Percentiles rank a stretch among this genome's conserved stretches.
These are phyloP conservation scores for Novymonas esmeraldas DNA, from an alignment of 208 protist species.

Conservation along the genomic window DNA sequence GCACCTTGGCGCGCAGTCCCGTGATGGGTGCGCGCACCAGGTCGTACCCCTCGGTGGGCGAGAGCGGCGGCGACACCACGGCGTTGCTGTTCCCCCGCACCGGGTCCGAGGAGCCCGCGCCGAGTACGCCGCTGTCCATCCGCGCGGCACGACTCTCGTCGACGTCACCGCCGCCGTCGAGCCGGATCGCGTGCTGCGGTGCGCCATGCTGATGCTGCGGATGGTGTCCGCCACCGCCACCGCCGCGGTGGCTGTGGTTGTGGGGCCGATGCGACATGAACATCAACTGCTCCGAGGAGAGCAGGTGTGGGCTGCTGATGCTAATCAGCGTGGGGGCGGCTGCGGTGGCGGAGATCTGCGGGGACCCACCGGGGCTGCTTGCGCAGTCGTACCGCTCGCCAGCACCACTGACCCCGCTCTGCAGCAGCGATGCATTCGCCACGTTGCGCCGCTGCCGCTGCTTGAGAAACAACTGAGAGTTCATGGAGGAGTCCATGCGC, in stretches of 20 bases:
- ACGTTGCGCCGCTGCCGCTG: background rate
- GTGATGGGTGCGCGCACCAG: constrained; percentile 29
- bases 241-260: background rate
- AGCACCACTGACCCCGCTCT: too few species aligned
- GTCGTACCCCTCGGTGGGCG: constrained; percentile 13
- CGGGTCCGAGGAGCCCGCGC: background rate
- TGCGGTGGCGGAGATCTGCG: constrained; percentile 10
- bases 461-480: constrained; percentile 25
- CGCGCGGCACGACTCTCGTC: background rate
- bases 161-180: background rate
- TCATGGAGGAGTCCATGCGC: constrained; percentile 26
- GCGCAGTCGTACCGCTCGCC: constrained; percentile 15
- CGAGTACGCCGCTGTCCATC: constrained; percentile 1
- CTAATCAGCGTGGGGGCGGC: background rate
- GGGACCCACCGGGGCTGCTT: constrained; percentile 14
- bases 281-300: constrained; percentile 22
- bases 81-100: background rate
- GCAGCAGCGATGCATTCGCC: background rate
- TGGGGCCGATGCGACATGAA: background rate
- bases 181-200: background rate
- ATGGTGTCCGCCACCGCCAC: background rate
- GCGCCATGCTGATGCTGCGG: background rate
- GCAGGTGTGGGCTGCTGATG: constrained; percentile 5
- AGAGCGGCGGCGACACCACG: background rate
- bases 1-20: constrained; percentile 26